Conservation (phyloP, 2,329 filamentous ascomycete species). For the Westerdykella sp. region DNA sequence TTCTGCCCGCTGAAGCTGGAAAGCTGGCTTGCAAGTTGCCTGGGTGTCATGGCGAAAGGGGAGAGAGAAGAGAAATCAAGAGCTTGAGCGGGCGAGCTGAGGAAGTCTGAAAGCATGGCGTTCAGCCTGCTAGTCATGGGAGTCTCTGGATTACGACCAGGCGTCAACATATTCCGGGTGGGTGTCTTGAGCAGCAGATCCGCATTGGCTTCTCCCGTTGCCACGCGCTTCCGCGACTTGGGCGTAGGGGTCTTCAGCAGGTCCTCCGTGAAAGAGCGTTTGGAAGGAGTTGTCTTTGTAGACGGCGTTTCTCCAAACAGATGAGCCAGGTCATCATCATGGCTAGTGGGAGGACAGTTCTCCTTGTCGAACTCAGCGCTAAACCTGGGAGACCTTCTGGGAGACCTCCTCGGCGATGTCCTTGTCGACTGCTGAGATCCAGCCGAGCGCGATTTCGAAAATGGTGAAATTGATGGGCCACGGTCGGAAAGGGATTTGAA, state of each 20-base stretch:
- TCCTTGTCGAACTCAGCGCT: constrained; percentile 48
- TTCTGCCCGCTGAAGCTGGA: constrained; percentile 9
- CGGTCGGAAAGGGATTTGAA: constrained; percentile 56
- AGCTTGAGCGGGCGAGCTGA: constrained; percentile 25
- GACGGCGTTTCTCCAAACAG: constrained; percentile 63
- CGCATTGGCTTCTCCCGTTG: constrained; percentile 13
- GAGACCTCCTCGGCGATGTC: not conserved
- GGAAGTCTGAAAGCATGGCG: constrained; percentile 48
- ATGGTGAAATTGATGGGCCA: constrained; percentile 7
- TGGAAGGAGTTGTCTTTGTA: constrained; percentile 52
- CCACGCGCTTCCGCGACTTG: constrained; percentile 29
- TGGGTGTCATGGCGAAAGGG: constrained; percentile 21
- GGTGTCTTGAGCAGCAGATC: constrained; percentile 27
- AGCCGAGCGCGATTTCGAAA: not conserved
- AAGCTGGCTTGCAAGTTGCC: not conserved
- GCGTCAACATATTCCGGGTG: constrained; percentile 19
- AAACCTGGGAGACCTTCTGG: not conserved
- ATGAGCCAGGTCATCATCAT: constrained; percentile 48
- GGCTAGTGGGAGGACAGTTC: constrained; percentile 44
- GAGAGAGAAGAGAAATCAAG: constrained; percentile 32
- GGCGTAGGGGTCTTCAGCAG: constrained; percentile 44
- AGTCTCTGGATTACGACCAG: constrained; percentile 38
- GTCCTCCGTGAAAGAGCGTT: constrained; percentile 49
- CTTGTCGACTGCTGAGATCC: not conserved
- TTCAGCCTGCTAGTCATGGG: constrained; percentile 59